Percentiles rank a stretch among this genome's conserved stretches.
Conservation (phyloP, 331 rosid genomes). For the Malus hybrid region DNA sequence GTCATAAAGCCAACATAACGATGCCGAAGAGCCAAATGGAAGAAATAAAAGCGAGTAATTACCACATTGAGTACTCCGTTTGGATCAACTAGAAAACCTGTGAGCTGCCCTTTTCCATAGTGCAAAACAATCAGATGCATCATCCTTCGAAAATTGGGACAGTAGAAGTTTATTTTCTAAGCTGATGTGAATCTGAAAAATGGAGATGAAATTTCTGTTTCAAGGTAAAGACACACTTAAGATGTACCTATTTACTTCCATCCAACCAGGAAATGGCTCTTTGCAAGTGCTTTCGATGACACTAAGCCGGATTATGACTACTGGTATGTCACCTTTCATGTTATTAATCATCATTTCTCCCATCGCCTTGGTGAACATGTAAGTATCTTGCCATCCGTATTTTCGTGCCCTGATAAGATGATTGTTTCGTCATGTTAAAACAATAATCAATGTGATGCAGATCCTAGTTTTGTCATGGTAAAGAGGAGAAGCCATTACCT, state of each 20-base stretch:
- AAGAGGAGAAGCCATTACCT: constrained; percentile 35
- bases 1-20: background rate
- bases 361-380: constrained; percentile 96
- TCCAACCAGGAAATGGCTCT: constrained; percentile 96
- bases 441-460: background rate
- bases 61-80: constrained; percentile 90
- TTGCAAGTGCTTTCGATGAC: constrained; percentile 51
- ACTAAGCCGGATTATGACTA: constrained; percentile 47
- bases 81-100: constrained; percentile 84
- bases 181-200: background rate
- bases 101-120: constrained; percentile 91
- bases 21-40: background rate
- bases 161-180: background rate
- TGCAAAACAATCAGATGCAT: constrained; percentile 91
- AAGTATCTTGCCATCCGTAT: constrained; percentile 96
- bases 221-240: background rate
- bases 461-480: background rate
- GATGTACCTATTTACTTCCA: constrained; percentile 87
- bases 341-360: constrained; percentile 76
- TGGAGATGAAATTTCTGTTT: constrained; percentile 3
- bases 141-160: constrained; percentile 51
- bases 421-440: background rate
- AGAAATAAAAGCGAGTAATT: background rate
- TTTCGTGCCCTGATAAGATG: constrained; percentile 49
- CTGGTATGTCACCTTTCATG: constrained; percentile 43